These are phyloP conservation scores for Talaromyces atroroseus DNA, from an alignment of 2,329 filamentous ascomycete species.

Conservation along the genomic window DNA sequence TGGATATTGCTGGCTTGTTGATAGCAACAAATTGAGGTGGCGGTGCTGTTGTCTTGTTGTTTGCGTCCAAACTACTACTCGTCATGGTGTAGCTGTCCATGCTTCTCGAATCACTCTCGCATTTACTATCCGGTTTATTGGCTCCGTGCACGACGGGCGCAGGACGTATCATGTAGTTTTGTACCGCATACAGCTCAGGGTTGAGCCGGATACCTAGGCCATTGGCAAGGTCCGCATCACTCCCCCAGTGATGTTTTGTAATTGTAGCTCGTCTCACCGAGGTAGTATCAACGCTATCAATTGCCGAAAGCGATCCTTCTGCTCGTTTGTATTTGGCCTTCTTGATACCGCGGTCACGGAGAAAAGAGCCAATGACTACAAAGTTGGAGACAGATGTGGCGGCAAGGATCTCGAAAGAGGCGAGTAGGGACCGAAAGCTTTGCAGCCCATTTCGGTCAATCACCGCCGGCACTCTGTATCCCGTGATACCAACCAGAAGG, in stretches of 20 bases:
- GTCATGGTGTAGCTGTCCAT: conserved; percentile 1
- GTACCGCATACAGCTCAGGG: conserved; percentile 43
- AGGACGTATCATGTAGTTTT: conserved; percentile 28
- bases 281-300: conserved; percentile 41
- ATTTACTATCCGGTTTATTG: neutral
- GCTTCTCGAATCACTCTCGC: conserved; percentile 1
- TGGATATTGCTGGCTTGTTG: conserved; percentile 18
- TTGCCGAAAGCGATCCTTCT: conserved; percentile 38
- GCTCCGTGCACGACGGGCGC: conserved; percentile 24
- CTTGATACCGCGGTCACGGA: conserved; percentile 84
- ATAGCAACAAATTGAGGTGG: neutral
- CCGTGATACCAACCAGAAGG: conserved; percentile 70
- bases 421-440: conserved; percentile 80
- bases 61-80: conserved; percentile 1
- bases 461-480: conserved; percentile 75
- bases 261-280: conserved; percentile 48
- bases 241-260: conserved; percentile 70
- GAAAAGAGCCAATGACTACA: conserved; percentile 84
- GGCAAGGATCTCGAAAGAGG: conserved; percentile 84
- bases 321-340: conserved; percentile 69
- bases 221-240: conserved; percentile 82
- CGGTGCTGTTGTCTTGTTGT: neutral
- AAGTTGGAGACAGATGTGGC: conserved; percentile 83
- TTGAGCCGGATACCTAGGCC: conserved; percentile 67
- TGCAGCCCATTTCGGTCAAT: conserved; percentile 67